Base-by-base conservation (phyloP, 129 eudicot genomes). In the Escallonia rubra region DNA sequence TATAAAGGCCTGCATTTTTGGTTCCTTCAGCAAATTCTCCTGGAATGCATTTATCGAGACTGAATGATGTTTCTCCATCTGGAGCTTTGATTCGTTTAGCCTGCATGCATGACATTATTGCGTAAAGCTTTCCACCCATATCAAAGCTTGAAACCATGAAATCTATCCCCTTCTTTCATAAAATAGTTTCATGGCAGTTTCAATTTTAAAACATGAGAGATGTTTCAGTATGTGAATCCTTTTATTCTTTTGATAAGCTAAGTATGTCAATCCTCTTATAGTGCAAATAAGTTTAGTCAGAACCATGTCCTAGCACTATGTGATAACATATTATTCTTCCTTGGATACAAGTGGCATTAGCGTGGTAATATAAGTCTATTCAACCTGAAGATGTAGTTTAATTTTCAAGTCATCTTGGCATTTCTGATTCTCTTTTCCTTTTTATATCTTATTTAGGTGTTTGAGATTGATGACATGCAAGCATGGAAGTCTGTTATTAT, bases 401-500 rank as follows among this genome's bases (percentile, higher is more conserved):
- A 41, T 61, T 46, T 46, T 39, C 38, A 4, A 43, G 54, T 23
- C 45, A 57, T 70, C 45, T 48, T 72, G 44, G 57, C 46, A 23
- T 65, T 53, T 23, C 53, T 55, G 65, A 65, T 39, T 9, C 3
- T 3, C 57, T 16, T 6, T 41, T 14, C 51, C 61, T 45, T 53
- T 13, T 40, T 42, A 8, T 43, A 34, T 60, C 8, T 62, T 74
- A 47, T 67, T 13, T 16, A 90, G 98, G 98, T 93, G 55, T 93
- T 93, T 71, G 96, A 93, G 86, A 93, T 93, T 43, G 87, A 93
- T 80, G 81, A 93, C 59, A 34, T 49, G 52, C 86, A 93, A 85
- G 96, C 98, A 75, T 93, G 82, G 98, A 90, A 87, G 73, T 86
- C 98, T 43, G 86, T 89, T 57, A 70, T 93, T 74, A 74, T 80